Base-by-base conservation (phyloP, 352 stramenopile species). In the Phytophthora hibernalis region DNA sequence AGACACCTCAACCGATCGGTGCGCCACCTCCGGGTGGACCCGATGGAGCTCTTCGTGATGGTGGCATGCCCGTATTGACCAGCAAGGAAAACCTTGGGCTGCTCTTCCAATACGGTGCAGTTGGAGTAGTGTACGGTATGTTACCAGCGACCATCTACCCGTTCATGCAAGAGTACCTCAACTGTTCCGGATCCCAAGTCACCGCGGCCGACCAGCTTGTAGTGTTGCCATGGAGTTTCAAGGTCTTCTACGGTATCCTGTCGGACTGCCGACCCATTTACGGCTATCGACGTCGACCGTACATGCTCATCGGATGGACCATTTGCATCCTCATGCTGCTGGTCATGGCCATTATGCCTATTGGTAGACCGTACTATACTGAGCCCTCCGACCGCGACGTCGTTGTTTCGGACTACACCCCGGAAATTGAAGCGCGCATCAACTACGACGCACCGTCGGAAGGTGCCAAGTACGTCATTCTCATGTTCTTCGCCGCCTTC, bases 311-410 rank as follows among this genome's bases (percentile, higher is more conserved):
- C 33, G 67, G 67, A 6, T 82, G 74, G 74, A 16, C 42, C 6
- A 69, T 82, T 11, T 79, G 70, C 31, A 6, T 79, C n/a, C 6
- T 47, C 13, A 65, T 77, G 54, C 49, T 82, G 22, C 26, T 82
- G 6, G 49, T 69, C 31, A 77, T 80, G 67, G 58, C 53, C 13
- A 55, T 45, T 22, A 59, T 66, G 37, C 65, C 76, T 1, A 42
- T 61, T 5, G 69, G 60, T 15, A 48, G 66, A 7, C 71, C 74
- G 48, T 82, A 82, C 57, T 82, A 60, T 50, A 65, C 49, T 2
- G 40, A 51, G 2, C 22, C 58, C 1, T 47, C 56, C 9, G 53
- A 68, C 35, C 62, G 56, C n/a, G 48, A 72, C 26, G 31, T 76
- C 47, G 15, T 10, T 11, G 15, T 44, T 9, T 11, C 37, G 15